A percentile compares a stretch with the other conserved stretches of the same genome.
Conservation (phyloP, 169 alveolate species). For the Cryptosporidium bovis region DNA sequence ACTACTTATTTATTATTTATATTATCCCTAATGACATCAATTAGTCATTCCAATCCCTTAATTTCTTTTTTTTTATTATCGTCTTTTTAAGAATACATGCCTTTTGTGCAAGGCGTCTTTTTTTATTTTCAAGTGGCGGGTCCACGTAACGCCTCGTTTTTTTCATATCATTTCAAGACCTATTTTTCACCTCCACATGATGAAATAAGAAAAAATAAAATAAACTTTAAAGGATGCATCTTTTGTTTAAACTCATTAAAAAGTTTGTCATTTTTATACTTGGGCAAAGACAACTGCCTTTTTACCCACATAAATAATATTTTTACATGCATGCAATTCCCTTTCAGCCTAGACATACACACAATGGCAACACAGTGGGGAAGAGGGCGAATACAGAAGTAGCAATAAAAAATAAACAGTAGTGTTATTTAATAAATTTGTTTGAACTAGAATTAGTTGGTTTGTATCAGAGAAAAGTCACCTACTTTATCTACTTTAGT, state of each 20-base stretch:
- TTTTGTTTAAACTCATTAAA: neutral
- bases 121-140: slow-evolving; percentile 71
- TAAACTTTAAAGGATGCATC: neutral
- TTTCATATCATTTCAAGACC: neutral
- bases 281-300: neutral
- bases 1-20: too few relatives aligned
- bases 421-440: neutral
- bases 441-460: neutral
- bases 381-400: neutral
- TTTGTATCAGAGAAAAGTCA: neutral
- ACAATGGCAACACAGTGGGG: neutral
- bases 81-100: slow-evolving; percentile 47
- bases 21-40: neutral
- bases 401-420: neutral
- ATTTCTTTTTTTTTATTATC: slow-evolving; percentile 10
- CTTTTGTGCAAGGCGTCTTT: slow-evolving; percentile 45
- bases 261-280: neutral
- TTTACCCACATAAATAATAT: neutral
- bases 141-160: slow-evolving; percentile 65
- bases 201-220: neutral
- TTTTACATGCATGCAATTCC: neutral
- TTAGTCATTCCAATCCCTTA: neutral
- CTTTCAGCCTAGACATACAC: too few relatives aligned
- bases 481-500: neutral
- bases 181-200: slow-evolving; percentile 52